A percentile compares a stretch with the other conserved stretches of the same genome.
These are phyloP conservation scores for Pseudogymnoascus sp. DNA, from an alignment of 2,329 filamentous ascomycete genomes.

Conservation along the genomic window DNA sequence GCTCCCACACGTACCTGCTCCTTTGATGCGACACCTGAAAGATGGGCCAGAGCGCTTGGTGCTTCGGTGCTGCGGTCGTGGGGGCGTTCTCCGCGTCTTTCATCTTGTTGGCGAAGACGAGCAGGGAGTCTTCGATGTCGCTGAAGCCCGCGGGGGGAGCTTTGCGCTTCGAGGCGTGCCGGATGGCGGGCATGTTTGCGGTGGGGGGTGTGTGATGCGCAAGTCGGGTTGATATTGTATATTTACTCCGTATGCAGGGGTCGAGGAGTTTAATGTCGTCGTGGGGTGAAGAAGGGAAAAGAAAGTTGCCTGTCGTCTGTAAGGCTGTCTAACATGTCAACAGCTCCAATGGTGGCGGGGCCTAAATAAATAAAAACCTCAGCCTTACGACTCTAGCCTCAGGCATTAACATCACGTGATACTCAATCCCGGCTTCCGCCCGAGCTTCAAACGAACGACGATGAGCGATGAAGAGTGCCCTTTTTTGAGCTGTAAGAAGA, in stretches of 20 bases:
- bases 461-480: neutral
- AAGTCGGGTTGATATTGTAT: neutral
- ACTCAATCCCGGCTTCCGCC: constrained; percentile 1
- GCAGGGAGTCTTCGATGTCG: constrained; percentile 78
- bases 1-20: constrained; percentile 86
- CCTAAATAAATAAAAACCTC: constrained; percentile 4
- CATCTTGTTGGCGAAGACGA: constrained; percentile 85
- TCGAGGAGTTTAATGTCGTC: neutral
- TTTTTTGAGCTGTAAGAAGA: constrained; percentile 2
- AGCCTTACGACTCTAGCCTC: neutral
- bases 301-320: neutral
- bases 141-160: constrained; percentile 78
- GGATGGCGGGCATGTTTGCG: constrained; percentile 62
- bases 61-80: constrained; percentile 68
- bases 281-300: neutral
- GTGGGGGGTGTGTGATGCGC: neutral
- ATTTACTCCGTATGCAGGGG: neutral
- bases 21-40: constrained; percentile 96
- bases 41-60: constrained; percentile 92
- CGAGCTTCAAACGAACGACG: neutral
- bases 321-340: constrained; percentile 3
- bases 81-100: constrained; percentile 90
- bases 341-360: neutral
- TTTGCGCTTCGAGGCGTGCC: constrained; percentile 68
- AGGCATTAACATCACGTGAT: neutral